A percentile compares a stretch with the other conserved stretches of the same genome.
Conservation (phyloP, 2,329 filamentous ascomycete genomes). For the Epichloe sp. region DNA sequence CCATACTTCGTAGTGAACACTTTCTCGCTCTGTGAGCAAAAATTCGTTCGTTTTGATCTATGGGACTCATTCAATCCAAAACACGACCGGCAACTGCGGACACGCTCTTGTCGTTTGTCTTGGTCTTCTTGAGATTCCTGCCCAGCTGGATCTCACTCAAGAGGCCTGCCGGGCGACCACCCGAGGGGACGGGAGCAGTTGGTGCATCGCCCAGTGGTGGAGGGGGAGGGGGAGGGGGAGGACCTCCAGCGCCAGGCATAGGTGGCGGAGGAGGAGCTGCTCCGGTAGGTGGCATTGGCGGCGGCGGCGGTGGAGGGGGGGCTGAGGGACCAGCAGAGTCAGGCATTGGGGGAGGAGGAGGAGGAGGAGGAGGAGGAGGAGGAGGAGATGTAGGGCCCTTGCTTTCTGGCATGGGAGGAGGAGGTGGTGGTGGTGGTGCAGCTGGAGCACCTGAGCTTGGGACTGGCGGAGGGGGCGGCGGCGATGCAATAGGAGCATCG, state of each 20-base stretch:
- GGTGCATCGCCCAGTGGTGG: constrained; percentile 32
- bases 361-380: constrained; percentile 15
- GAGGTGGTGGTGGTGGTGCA: constrained; percentile 14
- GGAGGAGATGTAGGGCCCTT: constrained; percentile 14
- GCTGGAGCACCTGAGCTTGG: constrained; percentile 16
- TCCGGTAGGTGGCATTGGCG: constrained; percentile 15
- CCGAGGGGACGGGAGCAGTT: constrained; percentile 31
- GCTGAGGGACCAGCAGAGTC: constrained; percentile 12
- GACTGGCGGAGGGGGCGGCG: constrained; percentile 20
- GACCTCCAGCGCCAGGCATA: constrained; percentile 30
- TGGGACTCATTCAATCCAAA: constrained; percentile 27
- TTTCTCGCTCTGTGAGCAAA: too few relatives aligned
- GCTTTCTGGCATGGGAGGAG: constrained; percentile 15
- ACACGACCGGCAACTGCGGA: constrained; percentile 67
- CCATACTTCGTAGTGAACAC: too few relatives aligned
- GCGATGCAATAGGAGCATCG: constrained; percentile 27
- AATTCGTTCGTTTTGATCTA: too few relatives aligned
- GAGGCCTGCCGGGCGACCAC: constrained; percentile 47
- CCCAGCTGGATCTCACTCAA: constrained; percentile 76
- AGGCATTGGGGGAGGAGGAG: constrained; percentile 15
- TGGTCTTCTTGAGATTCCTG: constrained; percentile 68
- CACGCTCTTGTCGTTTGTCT: constrained; percentile 75
- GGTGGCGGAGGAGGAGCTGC: constrained; percentile 22
- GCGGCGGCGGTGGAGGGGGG: constrained; percentile 24
- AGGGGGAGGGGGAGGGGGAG: constrained; percentile 19